These are phyloP conservation scores for Corylus heterophylla DNA, from an alignment of 306 rosid species.

Conservation along the genomic window DNA sequence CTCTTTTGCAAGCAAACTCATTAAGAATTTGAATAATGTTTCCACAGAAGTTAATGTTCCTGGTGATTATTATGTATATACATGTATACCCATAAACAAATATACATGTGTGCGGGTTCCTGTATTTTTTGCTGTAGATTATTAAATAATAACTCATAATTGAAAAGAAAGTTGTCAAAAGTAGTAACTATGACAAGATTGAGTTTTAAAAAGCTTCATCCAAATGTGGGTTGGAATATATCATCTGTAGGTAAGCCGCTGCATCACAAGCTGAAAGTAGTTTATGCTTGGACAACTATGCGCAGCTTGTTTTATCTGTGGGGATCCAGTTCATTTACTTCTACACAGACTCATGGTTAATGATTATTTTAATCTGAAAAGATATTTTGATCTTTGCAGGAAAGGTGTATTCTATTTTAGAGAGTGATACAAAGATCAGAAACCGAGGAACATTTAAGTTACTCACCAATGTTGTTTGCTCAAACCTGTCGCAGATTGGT, in stretches of 20 bases:
- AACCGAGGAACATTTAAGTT: conserved; percentile 42
- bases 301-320: not conserved
- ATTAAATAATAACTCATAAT: not conserved
- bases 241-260: not conserved
- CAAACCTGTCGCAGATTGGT: conserved; percentile 66
- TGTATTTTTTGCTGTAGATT: not conserved
- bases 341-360: not conserved
- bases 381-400: conserved; percentile 38
- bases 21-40: not conserved
- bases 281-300: not conserved
- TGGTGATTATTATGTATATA: not conserved
- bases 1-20: not conserved
- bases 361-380: conserved; percentile 9
- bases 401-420: conserved; percentile 33
- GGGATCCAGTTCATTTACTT: not conserved
- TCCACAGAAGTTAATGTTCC: not conserved
- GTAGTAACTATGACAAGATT: not conserved
- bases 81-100: not conserved
- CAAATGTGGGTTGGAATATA: not conserved
- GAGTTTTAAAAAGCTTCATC: not conserved
- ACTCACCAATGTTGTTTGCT: conserved; percentile 46
- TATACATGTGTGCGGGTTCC: too few species aligned
- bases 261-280: too few species aligned
- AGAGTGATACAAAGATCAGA: conserved; percentile 33
- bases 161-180: not conserved